A percentile compares a stretch with the other conserved stretches of the same genome.
Evolutionary conservation across 805 yeast species (phyloP).

Genomic region (Nakazawaea ishiwadae): DNA sequence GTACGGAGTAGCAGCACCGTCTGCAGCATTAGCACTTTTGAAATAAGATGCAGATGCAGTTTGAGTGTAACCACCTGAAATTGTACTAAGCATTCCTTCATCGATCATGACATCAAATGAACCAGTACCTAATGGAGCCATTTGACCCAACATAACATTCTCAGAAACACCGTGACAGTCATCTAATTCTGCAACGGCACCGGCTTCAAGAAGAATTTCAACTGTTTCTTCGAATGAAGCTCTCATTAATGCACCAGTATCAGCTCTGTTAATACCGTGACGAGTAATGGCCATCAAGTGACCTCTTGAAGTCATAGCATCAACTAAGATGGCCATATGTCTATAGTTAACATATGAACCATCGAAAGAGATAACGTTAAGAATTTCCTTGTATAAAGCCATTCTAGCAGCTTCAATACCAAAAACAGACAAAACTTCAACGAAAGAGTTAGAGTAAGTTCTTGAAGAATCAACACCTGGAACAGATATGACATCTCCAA

Average conservation of each 20-base stretch:
- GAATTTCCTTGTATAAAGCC: slow-evolving; percentile 88
- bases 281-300: slow-evolving; percentile 98
- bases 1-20: slow-evolving; percentile 92
- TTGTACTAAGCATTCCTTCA: slow-evolving; percentile 71
- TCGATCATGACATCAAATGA: slow-evolving; percentile 94
- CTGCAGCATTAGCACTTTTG: slow-evolving; percentile 40
- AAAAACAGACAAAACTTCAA: slow-evolving; percentile 87
- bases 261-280: slow-evolving; percentile 98
- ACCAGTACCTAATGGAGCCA: slow-evolving; percentile 99
- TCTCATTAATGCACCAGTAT: slow-evolving; percentile 98
- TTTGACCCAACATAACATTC: slow-evolving; percentile 94
- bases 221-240: slow-evolving; percentile 99
- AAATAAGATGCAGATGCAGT: slow-evolving; percentile 34
- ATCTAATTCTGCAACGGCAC: slow-evolving; percentile 95
- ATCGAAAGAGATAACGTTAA: slow-evolving; percentile 97
- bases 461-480: slow-evolving; percentile 91
- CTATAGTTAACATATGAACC: slow-evolving; percentile 99
- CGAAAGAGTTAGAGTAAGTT: slow-evolving; percentile 94
- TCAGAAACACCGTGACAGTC: slow-evolving; percentile 99
- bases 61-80: slow-evolving; percentile 45
- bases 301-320: slow-evolving; percentile 98
- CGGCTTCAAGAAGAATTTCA: slow-evolving; percentile 95
- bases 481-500: slow-evolving; percentile 90
- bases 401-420: slow-evolving; percentile 99
- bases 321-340: slow-evolving; percentile 96